Conservation (phyloP, 2,329 filamentous ascomycete genomes). For the Dryadomyces quercus-mongolicae region DNA sequence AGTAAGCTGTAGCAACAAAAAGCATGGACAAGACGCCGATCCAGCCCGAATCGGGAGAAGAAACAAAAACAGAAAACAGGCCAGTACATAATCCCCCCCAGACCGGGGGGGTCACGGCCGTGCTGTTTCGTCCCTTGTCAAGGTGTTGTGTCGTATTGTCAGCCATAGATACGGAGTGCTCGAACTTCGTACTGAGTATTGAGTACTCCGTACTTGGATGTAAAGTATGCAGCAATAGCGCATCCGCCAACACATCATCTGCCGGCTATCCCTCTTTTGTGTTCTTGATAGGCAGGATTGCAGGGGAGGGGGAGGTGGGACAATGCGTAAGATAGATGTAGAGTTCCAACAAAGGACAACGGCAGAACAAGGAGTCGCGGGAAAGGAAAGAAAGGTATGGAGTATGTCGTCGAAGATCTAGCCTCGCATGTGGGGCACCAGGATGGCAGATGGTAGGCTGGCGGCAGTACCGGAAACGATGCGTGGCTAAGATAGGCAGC, state of each 20-base stretch:
- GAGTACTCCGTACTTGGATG: not conserved
- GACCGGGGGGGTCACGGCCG: not conserved
- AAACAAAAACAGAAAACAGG: not conserved
- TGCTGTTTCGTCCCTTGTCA: not conserved
- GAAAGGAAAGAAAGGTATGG: not conserved
- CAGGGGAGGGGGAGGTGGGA: not conserved
- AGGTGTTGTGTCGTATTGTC: not conserved
- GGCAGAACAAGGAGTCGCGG: not conserved
- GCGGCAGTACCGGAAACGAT: not conserved
- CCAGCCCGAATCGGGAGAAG: not conserved
- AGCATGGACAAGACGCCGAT: not conserved
- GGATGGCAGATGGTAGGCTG: not conserved
- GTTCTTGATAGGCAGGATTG: not conserved
- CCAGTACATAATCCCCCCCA: not conserved
- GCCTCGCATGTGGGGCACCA: slow-evolving; percentile 1
- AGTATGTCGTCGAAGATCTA: not conserved
- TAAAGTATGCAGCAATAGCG: not conserved
- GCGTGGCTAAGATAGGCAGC: not conserved
- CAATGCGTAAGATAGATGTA: too few species aligned
- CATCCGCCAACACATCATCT: not conserved
- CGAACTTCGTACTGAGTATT: not conserved
- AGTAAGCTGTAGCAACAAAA: not conserved
- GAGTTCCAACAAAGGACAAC: not conserved
- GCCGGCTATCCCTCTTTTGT: too few species aligned
- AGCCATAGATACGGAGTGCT: too few species aligned